Percentiles rank a stretch among this genome's conserved stretches.
phyloP scores from a whole-genome alignment of 2,329 filamentous ascomycete species.

The Fusarium chuoi region DNA sequence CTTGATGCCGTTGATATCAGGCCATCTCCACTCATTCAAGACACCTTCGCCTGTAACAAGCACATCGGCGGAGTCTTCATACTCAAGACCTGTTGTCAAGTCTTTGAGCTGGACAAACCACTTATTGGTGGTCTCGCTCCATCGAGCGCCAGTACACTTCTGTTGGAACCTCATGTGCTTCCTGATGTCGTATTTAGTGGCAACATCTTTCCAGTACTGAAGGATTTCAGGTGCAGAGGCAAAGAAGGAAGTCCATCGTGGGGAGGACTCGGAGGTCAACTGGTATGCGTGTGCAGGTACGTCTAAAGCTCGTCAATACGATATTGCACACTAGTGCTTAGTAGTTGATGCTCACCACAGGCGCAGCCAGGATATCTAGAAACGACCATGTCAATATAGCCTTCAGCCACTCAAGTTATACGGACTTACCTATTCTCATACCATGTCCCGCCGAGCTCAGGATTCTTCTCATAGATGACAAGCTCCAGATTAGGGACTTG shows the following conservation, averaged over 20 bases:
- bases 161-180: slow-evolving; percentile 6
- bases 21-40: slow-evolving; percentile 21
- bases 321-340: accelerated
- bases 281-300: slow-evolving; percentile 14
- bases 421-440: neutral
- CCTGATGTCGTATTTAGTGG: neutral
- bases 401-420: accelerated
- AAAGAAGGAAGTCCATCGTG: slow-evolving; percentile 13
- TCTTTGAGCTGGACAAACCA: slow-evolving; percentile 16
- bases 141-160: neutral
- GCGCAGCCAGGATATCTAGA: slow-evolving; percentile 9
- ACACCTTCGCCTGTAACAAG: slow-evolving; percentile 8
- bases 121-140: neutral
- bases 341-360: neutral
- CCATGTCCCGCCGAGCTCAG: slow-evolving; percentile 17
- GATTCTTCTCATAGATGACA: slow-evolving; percentile 17
- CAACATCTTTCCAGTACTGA: slow-evolving; percentile 14
- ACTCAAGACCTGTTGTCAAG: neutral
- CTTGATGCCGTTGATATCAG: neutral
- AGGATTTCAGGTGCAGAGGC: slow-evolving; percentile 13
- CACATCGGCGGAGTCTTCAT: slow-evolving; percentile 6
- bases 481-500: neutral
- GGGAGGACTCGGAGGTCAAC: slow-evolving; percentile 3
- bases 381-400: accelerated
- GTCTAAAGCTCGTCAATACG: neutral